These are phyloP conservation scores for Bipolaris sorokiniana DNA, from an alignment of 2,329 filamentous ascomycete species.

Conservation along the genomic window DNA sequence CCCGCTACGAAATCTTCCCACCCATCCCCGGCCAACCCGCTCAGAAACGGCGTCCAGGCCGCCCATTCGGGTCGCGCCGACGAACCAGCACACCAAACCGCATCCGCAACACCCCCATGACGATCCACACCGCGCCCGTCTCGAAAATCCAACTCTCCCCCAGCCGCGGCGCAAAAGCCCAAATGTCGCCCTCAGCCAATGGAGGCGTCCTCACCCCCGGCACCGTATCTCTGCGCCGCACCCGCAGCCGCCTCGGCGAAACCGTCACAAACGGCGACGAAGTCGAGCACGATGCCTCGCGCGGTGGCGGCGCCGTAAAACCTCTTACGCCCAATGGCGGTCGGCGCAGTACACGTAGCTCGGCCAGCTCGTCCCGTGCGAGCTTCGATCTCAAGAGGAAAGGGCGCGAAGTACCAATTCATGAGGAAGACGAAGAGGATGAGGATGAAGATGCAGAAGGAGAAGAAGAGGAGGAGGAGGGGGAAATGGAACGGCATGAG, in stretches of 20 bases:
- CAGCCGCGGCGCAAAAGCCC: conserved; percentile 34
- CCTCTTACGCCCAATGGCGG: conserved; percentile 34
- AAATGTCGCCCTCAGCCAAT: conserved; percentile 37
- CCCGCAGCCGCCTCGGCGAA: conserved; percentile 53
- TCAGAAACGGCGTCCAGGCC: conserved; percentile 43
- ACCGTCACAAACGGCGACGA: conserved; percentile 48
- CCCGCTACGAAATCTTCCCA: conserved; percentile 80
- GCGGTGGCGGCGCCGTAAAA: conserved; percentile 37
- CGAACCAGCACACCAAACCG: conserved; percentile 46
- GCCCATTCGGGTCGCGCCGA: conserved; percentile 48
- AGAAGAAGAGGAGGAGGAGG: conserved; percentile 19
- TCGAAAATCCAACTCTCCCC: conserved; percentile 42
- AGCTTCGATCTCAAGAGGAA: conserved; percentile 40
- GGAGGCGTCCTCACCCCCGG: conserved; percentile 34
- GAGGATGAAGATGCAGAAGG: conserved; percentile 33
- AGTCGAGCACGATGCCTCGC: conserved; percentile 23
- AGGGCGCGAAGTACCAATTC: conserved; percentile 30
- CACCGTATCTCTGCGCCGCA: conserved; percentile 44
- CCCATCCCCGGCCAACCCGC: conserved; percentile 61
- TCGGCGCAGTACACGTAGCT: conserved; percentile 38
- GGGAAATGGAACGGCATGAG: conserved; percentile 6
- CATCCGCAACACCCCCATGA: conserved; percentile 30
- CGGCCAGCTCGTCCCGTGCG: conserved; percentile 36
- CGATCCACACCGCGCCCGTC: conserved; percentile 41
- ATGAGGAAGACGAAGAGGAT: conserved; percentile 41